phyloP scores from a whole-genome alignment of 1,139 yeast genomes.

The Suhomyces yuchorum region DNA sequence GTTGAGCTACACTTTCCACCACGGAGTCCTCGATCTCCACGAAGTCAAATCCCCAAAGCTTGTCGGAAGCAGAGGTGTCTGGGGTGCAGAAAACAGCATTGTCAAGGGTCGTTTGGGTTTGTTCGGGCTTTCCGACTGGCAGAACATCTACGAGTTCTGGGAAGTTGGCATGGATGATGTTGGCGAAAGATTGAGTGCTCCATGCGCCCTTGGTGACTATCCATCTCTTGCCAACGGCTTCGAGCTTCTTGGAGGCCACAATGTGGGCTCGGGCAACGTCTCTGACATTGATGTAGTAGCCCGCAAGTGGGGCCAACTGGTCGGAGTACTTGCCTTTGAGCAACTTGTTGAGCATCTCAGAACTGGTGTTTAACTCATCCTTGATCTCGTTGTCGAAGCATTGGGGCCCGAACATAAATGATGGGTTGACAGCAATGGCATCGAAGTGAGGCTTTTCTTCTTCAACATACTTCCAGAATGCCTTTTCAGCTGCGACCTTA shows the following conservation, averaged over 20 bases:
- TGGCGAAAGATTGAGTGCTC: too few relatives aligned
- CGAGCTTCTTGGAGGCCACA: slow-evolving; percentile 14
- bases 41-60: slow-evolving; percentile 40
- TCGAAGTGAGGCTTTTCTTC: slow-evolving; percentile 1
- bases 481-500: not conserved
- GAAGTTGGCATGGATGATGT: slow-evolving; percentile 5
- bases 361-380: slow-evolving; percentile 1
- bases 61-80: slow-evolving; percentile 38
- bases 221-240: slow-evolving; percentile 2
- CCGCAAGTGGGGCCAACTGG: slow-evolving; percentile 11
- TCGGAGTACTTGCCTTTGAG: slow-evolving; percentile 19
- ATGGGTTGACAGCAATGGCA: slow-evolving; percentile 1
- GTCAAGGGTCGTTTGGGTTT: not conserved
- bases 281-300: slow-evolving; percentile 17
- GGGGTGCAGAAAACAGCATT: slow-evolving; percentile 9
- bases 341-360: not conserved
- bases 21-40: not conserved
- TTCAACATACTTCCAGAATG: not conserved
- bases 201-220: too few relatives aligned
- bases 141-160: slow-evolving; percentile 6
- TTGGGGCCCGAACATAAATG: not conserved
- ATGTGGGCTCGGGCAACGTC: slow-evolving; percentile 19
- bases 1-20: slow-evolving; percentile 30
- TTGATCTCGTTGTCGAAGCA: not conserved
- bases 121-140: not conserved